These are phyloP conservation scores for Niebla homalea DNA, from an alignment of 495 filamentous ascomycete species.

Conservation along the genomic window DNA sequence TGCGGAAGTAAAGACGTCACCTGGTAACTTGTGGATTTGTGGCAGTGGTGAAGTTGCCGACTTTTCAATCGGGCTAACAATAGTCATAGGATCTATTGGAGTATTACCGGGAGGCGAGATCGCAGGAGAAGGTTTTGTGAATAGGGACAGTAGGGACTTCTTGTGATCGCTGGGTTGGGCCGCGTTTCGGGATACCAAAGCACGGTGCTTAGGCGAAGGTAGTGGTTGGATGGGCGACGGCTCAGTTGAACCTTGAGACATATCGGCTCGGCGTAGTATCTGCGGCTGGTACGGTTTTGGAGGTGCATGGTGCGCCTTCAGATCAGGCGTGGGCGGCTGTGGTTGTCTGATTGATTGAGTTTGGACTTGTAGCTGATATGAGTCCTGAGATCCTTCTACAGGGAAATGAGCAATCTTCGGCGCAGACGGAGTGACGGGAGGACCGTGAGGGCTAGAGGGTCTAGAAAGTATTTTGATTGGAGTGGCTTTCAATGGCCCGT, in stretches of 20 bases:
- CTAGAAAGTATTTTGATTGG: conserved; percentile 14
- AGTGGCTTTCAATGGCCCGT: conserved; percentile 6
- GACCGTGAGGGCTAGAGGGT: conserved; percentile 7
- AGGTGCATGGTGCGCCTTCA: conserved; percentile 15
- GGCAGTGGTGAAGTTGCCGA: conserved; percentile 17
- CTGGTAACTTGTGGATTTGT: background rate
- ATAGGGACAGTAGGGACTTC: conserved; percentile 55
- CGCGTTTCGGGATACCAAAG: conserved; percentile 27
- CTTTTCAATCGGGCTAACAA: conserved; percentile 33
- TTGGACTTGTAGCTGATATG: too few relatives aligned
- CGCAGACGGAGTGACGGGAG: background rate
- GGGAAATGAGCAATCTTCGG: too few relatives aligned
- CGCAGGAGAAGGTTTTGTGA: conserved; percentile 39
- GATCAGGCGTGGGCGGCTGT: conserved; percentile 9
- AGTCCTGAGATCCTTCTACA: too few relatives aligned
- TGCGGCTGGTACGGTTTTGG: conserved; percentile 44
- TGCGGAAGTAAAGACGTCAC: background rate
- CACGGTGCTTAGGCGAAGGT: conserved; percentile 8
- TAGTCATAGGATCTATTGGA: conserved; percentile 20
- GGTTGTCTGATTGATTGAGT: background rate
- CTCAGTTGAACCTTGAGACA: conserved; percentile 15
- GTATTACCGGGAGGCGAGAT: conserved; percentile 4
- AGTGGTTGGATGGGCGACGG: conserved; percentile 19
- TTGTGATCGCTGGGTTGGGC: conserved; percentile 47
- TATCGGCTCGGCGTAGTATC: conserved; percentile 40